phyloP scores from a whole-genome alignment of 345 rosid species.

The Pugionium dolabratum region DNA sequence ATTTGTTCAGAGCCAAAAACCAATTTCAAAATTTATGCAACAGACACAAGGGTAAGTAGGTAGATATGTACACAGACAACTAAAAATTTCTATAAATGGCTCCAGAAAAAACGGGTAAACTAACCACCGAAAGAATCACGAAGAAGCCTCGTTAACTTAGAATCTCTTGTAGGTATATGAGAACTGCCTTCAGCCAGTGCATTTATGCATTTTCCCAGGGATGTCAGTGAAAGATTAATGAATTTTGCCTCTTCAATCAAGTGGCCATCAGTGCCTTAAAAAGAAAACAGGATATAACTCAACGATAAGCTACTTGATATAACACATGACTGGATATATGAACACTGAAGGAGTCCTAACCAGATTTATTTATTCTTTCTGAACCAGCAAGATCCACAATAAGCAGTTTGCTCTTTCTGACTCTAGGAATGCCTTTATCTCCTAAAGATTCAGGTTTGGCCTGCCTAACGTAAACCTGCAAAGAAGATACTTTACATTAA shows the following conservation, averaged over 20 bases:
- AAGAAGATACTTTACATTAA: constrained; percentile 26
- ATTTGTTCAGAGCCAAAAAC: constrained; percentile 33
- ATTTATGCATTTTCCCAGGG: constrained; percentile 94
- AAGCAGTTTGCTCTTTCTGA: constrained; percentile 90
- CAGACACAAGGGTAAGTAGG: neutral
- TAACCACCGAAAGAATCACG: constrained; percentile 97
- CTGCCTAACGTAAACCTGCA: constrained; percentile 63
- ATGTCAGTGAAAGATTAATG: constrained; percentile 88
- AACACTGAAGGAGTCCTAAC: constrained; percentile 40
- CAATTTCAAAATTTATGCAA: constrained; percentile 4
- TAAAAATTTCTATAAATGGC: neutral
- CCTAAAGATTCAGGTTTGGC: constrained; percentile 42
- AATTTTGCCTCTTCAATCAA: constrained; percentile 93
- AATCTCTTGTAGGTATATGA: constrained; percentile 94
- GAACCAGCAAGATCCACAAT: constrained; percentile 98
- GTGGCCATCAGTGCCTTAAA: constrained; percentile 82
- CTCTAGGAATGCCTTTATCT: constrained; percentile 51
- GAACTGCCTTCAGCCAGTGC: constrained; percentile 92
- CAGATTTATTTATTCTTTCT: constrained; percentile 93
- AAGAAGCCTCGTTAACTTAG: constrained; percentile 89
- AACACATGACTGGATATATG: constrained; percentile 4
- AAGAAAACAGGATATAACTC: constrained; percentile 24
- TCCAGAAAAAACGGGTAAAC: constrained; percentile 4
- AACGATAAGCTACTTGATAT: neutral
- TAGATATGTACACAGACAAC: neutral